These are phyloP conservation scores for Cercospora zeae-maydis DNA, from an alignment of 2,329 filamentous ascomycete species.

Conservation along the genomic window DNA sequence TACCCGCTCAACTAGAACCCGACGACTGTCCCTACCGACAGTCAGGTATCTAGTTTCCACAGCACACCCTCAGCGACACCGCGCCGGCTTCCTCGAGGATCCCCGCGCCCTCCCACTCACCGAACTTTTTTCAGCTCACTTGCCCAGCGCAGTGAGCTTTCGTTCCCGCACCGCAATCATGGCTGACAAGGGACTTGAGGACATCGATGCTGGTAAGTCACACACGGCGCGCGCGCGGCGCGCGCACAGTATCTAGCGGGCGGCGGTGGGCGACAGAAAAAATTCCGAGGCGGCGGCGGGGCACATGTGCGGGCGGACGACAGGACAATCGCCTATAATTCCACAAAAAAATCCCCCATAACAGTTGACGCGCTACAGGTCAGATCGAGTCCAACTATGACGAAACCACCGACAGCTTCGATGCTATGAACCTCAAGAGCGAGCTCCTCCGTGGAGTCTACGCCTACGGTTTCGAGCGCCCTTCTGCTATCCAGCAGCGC, in stretches of 20 bases:
- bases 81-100: constrained; percentile 42
- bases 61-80: constrained; percentile 32
- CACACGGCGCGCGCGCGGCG: constrained; percentile 3
- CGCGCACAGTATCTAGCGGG: constrained; percentile 1
- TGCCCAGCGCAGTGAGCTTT: constrained; percentile 67
- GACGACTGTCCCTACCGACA: constrained; percentile 45
- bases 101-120: constrained; percentile 40
- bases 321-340: constrained; percentile 10
- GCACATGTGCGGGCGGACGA: neutral
- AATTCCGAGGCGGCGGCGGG: constrained; percentile 4
- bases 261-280: neutral
- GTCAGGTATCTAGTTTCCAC: constrained; percentile 47
- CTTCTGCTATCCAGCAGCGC: constrained; percentile 99
- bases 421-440: constrained; percentile 93
- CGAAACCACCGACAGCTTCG: constrained; percentile 98
- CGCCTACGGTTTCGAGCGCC: constrained; percentile 99
- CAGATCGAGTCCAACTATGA: constrained; percentile 99
- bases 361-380: constrained; percentile 54
- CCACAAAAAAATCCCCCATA: constrained; percentile 2
- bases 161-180: constrained; percentile 71
- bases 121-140: constrained; percentile 55
- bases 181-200: constrained; percentile 98
- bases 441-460: constrained; percentile 99
- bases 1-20: constrained; percentile 37
- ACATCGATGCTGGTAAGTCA: constrained; percentile 86